Percentiles rank a stretch among this genome's conserved stretches.
Evolutionary conservation across 306 rosid genomes (phyloP).

Genomic region (Vigna angularis): DNA sequence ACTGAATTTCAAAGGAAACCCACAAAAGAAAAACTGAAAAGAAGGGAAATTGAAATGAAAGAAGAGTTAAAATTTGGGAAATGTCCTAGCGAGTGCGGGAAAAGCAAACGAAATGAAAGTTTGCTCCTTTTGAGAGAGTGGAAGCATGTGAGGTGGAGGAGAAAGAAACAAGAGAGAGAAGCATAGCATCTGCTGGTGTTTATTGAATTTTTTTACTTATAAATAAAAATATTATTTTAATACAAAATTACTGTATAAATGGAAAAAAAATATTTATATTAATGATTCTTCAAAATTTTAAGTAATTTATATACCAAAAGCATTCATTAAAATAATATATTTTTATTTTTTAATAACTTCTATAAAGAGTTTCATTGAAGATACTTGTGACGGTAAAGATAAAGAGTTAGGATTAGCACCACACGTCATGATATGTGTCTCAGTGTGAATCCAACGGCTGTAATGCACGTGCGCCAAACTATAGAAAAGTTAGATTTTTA

Average conservation of each 20-base stretch:
- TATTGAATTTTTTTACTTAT: too few relatives aligned
- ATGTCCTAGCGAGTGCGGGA: conserved; percentile 38
- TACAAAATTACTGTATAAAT: too few relatives aligned
- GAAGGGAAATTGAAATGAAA: conserved; percentile 2
- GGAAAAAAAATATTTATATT: too few relatives aligned
- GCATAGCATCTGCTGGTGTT: not conserved
- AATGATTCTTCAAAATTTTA: too few relatives aligned
- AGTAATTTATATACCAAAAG: too few relatives aligned
- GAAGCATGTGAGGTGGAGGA: conserved; percentile 22
- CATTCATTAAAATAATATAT: too few relatives aligned
- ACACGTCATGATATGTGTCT: not conserved
- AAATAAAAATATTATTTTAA: too few relatives aligned
- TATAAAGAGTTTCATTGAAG: too few relatives aligned
- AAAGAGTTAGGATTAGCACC: not conserved
- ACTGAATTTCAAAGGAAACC: conserved; percentile 44
- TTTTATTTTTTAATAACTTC: too few relatives aligned
- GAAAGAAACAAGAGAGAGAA: not conserved
- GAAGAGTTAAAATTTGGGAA: conserved; percentile 20
- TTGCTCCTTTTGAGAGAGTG: conserved; percentile 56
- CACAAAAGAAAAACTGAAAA: conserved; percentile 22
- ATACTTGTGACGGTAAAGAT: not conserved
- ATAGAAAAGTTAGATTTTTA: not conserved
- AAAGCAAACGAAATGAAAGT: conserved; percentile 41
- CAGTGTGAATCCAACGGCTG: conserved; percentile 6
- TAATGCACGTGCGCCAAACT: not conserved